These are phyloP conservation scores for Colletotrichum sp. DNA, from an alignment of 2,329 filamentous ascomycete genomes.

Conservation along the genomic window DNA sequence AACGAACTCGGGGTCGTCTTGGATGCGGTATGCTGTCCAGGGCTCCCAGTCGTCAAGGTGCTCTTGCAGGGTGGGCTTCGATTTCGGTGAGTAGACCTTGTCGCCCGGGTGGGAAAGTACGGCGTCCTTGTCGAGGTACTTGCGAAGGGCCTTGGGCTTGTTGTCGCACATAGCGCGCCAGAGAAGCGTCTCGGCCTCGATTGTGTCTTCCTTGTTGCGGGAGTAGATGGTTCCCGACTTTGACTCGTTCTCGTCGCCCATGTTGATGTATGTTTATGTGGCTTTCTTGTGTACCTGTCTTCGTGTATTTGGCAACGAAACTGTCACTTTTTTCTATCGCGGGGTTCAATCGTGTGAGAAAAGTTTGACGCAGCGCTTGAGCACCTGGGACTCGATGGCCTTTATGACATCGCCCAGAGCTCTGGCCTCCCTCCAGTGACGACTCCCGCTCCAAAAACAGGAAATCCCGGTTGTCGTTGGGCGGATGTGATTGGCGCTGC, in stretches of 20 bases:
- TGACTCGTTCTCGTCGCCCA: constrained; percentile 10
- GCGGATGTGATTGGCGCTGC: constrained; percentile 1
- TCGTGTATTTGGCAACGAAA: not conserved
- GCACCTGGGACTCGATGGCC: not conserved
- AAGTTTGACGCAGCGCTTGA: not conserved
- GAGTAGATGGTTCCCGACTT: constrained; percentile 29
- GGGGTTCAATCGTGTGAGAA: not conserved
- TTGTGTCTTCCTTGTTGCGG: constrained; percentile 39
- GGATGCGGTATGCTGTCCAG: constrained; percentile 40
- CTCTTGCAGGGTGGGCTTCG: constrained; percentile 35
- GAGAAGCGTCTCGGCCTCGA: constrained; percentile 38
- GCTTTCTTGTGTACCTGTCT: not conserved
- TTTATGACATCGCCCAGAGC: constrained; percentile 17
- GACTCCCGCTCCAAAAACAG: constrained; percentile 11
- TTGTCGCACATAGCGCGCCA: constrained; percentile 37
- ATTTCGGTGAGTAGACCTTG: constrained; percentile 32
- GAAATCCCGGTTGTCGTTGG: not conserved
- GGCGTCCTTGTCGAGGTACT: constrained; percentile 39
- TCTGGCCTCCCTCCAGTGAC: constrained; percentile 16
- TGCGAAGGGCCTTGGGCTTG: constrained; percentile 34
- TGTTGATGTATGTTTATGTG: not conserved
- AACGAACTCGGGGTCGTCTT: constrained; percentile 39
- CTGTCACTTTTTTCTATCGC: not conserved
- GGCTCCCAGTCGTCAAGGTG: constrained; percentile 38
- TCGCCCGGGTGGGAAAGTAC: constrained; percentile 36